phyloP scores from a whole-genome alignment of 108 stramenopile species.

The Ochromonas danica region DNA sequence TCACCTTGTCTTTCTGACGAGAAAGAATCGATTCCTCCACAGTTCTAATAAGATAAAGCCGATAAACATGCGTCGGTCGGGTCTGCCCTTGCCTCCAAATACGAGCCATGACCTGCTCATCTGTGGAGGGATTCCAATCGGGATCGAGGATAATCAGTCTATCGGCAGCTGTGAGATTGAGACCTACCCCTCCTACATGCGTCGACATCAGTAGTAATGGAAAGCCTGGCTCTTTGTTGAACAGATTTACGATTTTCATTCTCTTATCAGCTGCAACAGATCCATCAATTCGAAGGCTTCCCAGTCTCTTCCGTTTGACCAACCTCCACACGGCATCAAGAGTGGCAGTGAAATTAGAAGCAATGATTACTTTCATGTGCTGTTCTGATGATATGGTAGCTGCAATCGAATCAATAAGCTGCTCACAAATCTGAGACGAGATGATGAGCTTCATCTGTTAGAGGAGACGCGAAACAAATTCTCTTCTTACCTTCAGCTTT shows the following conservation, averaged over 20 bases:
- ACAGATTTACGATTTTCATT: not conserved
- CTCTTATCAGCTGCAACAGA: not conserved
- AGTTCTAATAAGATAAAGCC: not conserved
- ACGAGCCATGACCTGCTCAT: constrained; percentile 24
- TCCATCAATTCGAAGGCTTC: constrained; percentile 17
- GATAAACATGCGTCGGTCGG: not conserved
- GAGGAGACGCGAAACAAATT: too few relatives aligned
- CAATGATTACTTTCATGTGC: not conserved
- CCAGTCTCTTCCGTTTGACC: not conserved
- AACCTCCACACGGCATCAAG: not conserved
- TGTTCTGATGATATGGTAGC: not conserved
- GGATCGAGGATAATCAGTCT: not conserved
- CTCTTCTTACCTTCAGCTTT: too few relatives aligned
- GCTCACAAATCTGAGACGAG: too few relatives aligned
- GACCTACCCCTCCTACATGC: constrained; percentile 21
- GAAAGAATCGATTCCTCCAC: not conserved
- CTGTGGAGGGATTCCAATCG: constrained; percentile 32
- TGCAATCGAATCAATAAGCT: not conserved
- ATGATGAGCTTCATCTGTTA: too few relatives aligned
- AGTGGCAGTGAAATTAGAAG: not conserved
- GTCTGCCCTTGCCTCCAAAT: constrained; percentile 24
- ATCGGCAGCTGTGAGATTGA: constrained; percentile 19
- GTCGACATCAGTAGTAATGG: not conserved
- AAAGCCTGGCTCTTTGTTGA: not conserved
- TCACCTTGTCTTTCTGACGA: not conserved